A percentile compares a stretch with the other conserved stretches of the same genome.
Conservation (phyloP, 805 yeast species). For the Candida silvicultrix region DNA sequence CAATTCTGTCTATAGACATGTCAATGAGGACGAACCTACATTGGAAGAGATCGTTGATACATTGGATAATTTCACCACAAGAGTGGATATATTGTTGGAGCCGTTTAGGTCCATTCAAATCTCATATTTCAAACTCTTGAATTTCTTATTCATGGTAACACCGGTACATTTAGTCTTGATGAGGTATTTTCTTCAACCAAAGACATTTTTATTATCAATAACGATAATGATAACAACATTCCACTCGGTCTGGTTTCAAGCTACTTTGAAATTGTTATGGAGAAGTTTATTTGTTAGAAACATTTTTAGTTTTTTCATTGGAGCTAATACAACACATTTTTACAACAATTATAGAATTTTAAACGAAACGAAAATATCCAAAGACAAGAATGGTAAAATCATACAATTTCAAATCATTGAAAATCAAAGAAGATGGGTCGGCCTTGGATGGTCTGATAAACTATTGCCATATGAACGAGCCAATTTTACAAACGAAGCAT, state of each 20-base stretch:
- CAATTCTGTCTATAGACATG: slow-evolving; percentile 35
- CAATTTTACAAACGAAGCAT: slow-evolving; percentile 37
- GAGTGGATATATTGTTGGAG: slow-evolving; percentile 28
- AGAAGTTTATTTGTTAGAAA: slow-evolving; percentile 36
- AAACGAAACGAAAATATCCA: slow-evolving; percentile 30
- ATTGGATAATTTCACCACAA: slow-evolving; percentile 35
- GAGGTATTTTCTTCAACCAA: slow-evolving; percentile 28
- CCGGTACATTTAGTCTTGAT: slow-evolving; percentile 32
- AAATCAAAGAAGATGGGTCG: slow-evolving; percentile 58
- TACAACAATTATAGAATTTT: slow-evolving; percentile 28
- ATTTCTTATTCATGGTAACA: slow-evolving; percentile 28
- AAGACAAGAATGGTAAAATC: slow-evolving; percentile 38
- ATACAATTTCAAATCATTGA: slow-evolving; percentile 46
- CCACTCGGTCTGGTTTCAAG: slow-evolving; percentile 40
- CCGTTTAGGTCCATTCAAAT: slow-evolving; percentile 16
- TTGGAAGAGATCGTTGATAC: slow-evolving; percentile 40
- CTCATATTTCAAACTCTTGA: slow-evolving; percentile 26
- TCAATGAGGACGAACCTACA: slow-evolving; percentile 36
- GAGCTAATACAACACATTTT: slow-evolving; percentile 18
- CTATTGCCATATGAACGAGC: slow-evolving; percentile 48
- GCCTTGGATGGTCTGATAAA: slow-evolving; percentile 50
- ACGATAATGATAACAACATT: slow-evolving; percentile 33
- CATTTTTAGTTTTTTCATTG: slow-evolving; percentile 32
- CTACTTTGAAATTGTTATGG: slow-evolving; percentile 39
- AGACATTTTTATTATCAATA: slow-evolving; percentile 27